These are phyloP conservation scores for Psilocybe cubensis DNA, from an alignment of 768 basidiomycete genomes.

Conservation along the genomic window DNA sequence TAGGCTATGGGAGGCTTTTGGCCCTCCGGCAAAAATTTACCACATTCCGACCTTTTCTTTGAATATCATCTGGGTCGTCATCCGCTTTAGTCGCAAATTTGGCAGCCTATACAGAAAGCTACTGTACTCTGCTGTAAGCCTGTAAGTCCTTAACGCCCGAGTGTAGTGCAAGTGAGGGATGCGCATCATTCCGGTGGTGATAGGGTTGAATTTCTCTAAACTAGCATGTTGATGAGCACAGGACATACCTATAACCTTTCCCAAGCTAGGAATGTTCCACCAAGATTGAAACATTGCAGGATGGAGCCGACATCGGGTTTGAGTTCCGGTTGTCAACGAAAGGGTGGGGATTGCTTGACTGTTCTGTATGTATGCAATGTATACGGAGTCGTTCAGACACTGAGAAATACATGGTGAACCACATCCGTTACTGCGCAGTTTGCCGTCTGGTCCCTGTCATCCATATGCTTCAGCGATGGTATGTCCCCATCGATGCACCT, in stretches of 20 bases:
- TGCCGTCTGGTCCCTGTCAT: background rate
- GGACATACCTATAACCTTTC: too few species aligned
- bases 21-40: too few species aligned
- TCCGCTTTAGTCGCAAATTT: too few species aligned
- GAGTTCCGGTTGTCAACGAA: background rate
- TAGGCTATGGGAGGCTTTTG: too few species aligned
- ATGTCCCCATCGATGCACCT: constrained; percentile 8
- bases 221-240: too few species aligned
- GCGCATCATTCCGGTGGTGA: background rate
- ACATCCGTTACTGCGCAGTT: background rate
- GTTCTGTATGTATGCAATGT: background rate
- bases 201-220: too few species aligned
- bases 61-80: too few species aligned
- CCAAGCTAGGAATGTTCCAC: too few species aligned
- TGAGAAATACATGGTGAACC: background rate
- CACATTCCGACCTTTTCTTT: too few species aligned
- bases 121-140: background rate
- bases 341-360: background rate
- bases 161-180: background rate
- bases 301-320: background rate
- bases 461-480: background rate
- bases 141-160: background rate
- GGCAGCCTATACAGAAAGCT: too few species aligned
- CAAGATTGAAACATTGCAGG: too few species aligned
- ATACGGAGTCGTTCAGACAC: background rate